Conservation (phyloP, 2,329 filamentous ascomycete genomes). For the Juglanconis sp. region DNA sequence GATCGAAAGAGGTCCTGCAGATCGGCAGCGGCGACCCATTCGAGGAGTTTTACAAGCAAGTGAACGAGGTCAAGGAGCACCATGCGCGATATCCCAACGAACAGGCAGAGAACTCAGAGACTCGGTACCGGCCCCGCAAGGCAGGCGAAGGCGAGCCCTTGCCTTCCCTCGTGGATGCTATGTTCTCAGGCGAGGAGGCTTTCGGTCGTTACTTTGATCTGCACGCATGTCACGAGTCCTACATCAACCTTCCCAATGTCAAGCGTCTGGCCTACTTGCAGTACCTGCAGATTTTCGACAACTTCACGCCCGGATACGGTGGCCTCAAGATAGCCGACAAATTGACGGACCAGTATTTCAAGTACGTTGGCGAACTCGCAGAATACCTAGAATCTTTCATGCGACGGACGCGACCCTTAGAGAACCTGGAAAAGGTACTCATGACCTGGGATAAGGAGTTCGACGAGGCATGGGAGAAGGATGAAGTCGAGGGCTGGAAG, state of each 20-base stretch:
- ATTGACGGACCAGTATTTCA: constrained; percentile 87
- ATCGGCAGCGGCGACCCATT: constrained; percentile 84
- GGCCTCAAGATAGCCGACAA: constrained; percentile 79
- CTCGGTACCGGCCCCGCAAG: constrained; percentile 72
- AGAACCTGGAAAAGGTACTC: constrained; percentile 79
- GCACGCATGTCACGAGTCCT: constrained; percentile 78
- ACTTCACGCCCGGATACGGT: constrained; percentile 70
- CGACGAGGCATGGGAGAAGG: constrained; percentile 74
- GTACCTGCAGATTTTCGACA: constrained; percentile 88
- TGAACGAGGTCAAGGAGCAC: constrained; percentile 78
- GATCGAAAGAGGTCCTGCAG: constrained; percentile 76
- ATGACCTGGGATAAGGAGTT: constrained; percentile 79
- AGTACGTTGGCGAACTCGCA: constrained; percentile 77
- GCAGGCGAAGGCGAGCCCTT: constrained; percentile 59
- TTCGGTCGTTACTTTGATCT: constrained; percentile 93
- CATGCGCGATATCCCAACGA: constrained; percentile 91
- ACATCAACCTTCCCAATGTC: constrained; percentile 81
- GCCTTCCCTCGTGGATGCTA: constrained; percentile 72
- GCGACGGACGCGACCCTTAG: constrained; percentile 76
- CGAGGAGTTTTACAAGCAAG: constrained; percentile 85
- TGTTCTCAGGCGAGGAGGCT: constrained; percentile 95
- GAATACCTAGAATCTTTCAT: constrained; percentile 87
- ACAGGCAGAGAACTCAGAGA: constrained; percentile 90
- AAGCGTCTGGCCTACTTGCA: constrained; percentile 87
- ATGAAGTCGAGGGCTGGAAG: constrained; percentile 77